phyloP scores from a whole-genome alignment of 169 alveolate genomes.

The Cardiosporidium cionae region DNA sequence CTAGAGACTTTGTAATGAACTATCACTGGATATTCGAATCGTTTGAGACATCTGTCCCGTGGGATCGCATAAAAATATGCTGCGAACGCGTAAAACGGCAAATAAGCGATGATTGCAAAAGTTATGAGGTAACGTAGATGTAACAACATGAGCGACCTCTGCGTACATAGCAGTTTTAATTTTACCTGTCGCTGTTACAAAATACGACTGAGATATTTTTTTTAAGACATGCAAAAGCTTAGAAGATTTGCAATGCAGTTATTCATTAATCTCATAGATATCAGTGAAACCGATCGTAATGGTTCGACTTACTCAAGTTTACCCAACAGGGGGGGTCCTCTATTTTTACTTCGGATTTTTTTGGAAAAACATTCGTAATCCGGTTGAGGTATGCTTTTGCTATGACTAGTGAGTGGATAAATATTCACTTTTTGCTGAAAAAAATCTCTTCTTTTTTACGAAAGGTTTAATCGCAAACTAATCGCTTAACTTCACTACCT shows the following conservation, averaged over 20 bases:
- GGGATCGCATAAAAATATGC: too few species aligned
- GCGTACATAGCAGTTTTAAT: too few species aligned
- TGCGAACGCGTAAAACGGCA: conserved; percentile 44
- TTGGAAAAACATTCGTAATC: conserved; percentile 43
- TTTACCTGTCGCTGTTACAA: too few species aligned
- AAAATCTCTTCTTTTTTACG: background rate
- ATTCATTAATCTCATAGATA: too few species aligned
- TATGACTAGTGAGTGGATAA: background rate
- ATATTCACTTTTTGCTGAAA: too few species aligned
- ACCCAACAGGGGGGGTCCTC: conserved; percentile 70
- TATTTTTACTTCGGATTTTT: conserved; percentile 66
- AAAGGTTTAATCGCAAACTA: background rate
- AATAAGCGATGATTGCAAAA: conserved; percentile 28
- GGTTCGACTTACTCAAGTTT: conserved; percentile 63
- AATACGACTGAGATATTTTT: too few species aligned
- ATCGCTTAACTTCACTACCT: background rate
- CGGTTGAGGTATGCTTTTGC: conserved; percentile 33
- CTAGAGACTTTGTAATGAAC: conserved; percentile 28
- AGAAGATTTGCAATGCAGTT: too few species aligned
- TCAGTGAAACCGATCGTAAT: conserved; percentile 60
- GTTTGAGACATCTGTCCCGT: conserved; percentile 64
- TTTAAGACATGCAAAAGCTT: too few species aligned
- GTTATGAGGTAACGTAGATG: conserved; percentile 45
- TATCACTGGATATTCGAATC: conserved; percentile 24
- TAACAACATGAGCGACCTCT: conserved; percentile 42